Evolutionary conservation across 2,329 filamentous ascomycete species (phyloP).

Genomic region (Neurospora sp.): DNA sequence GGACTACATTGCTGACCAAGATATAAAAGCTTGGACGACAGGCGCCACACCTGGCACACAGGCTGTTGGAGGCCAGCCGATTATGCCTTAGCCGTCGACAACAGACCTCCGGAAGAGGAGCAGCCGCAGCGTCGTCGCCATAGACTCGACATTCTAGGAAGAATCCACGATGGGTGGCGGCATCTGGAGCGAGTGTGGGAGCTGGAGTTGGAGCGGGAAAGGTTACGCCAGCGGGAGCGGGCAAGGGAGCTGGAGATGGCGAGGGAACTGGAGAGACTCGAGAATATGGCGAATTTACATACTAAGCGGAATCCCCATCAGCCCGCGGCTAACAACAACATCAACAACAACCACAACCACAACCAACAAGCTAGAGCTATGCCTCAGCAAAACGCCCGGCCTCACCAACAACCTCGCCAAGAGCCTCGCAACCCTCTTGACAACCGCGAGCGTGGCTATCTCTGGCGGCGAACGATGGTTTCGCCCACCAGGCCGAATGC

Average conservation of each 20-base stretch:
- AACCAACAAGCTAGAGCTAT: neutral
- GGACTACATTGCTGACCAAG: neutral
- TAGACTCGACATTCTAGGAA: neutral
- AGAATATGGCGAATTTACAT: neutral
- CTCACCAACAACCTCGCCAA: neutral
- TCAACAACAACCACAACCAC: neutral
- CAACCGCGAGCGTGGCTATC: neutral
- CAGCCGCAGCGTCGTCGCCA: neutral
- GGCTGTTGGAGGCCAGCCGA: neutral
- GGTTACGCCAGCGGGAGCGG: neutral
- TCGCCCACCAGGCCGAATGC: too few species aligned
- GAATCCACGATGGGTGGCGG: neutral
- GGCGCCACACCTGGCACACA: neutral
- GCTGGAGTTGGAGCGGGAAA: neutral
- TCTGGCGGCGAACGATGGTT: neutral
- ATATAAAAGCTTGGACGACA: neutral
- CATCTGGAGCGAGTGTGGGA: neutral
- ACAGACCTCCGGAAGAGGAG: neutral
- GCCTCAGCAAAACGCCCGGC: neutral
- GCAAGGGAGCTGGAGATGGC: neutral
- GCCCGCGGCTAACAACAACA: neutral
- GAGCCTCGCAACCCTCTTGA: neutral
- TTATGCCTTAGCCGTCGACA: neutral
- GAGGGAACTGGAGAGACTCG: neutral
- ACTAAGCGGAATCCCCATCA: neutral